Base-by-base conservation (phyloP, 805 yeast genomes). In the Metschnikowia bowlesiae region DNA sequence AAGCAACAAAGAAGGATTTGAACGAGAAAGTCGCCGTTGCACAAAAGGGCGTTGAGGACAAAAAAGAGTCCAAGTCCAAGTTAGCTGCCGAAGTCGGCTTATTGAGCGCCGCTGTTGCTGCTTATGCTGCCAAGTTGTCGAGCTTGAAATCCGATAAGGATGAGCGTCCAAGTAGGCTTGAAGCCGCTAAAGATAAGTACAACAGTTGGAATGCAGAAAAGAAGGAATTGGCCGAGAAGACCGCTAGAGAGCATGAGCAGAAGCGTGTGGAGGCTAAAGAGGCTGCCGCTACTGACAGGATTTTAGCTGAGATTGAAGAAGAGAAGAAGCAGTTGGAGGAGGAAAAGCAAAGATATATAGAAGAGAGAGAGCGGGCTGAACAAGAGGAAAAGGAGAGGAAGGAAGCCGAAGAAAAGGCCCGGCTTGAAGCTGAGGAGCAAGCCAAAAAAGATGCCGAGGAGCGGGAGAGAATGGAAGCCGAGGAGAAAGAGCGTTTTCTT, bases 121-220 rank as follows among this genome's bases (percentile, higher is more conserved):
- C 77, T 2, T 80, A 75, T 58, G 65, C 73, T 28, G 66, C 78
- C 31, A 75, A 75, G 54, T 66, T 79, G 51, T 57, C 65, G 11
- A 51, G 63, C 33, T 67, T 79, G 57, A 62, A 63, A 38, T 47
- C 65, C 36, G 80, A 72, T 36, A 74, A 71, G 56, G 71, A 67
- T 35, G 59, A 54, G 29, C 66, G 79, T 49, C 56, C 59, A 2
- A 46, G 52, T 1, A 69, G 78, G 55, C 69, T 76, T 49, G 57
- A 55, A 18, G 71, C 66, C 8, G 83, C 83, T 16, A 65, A 71
- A 54, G 61, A 71, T 40, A 64, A 76, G 42, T 66, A 61, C 47
- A 49, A 56, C 29, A 63, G 62, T 18, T 80, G 84, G 84, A 70
- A 73, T 53, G 58, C 58, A 5, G 82, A 80, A 53, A 69, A 70